Evolutionary conservation across 345 rosid genomes (phyloP), one percentile per base, ranked within the genome.

Genomic region (Eucalyptus decipiens): DNA sequence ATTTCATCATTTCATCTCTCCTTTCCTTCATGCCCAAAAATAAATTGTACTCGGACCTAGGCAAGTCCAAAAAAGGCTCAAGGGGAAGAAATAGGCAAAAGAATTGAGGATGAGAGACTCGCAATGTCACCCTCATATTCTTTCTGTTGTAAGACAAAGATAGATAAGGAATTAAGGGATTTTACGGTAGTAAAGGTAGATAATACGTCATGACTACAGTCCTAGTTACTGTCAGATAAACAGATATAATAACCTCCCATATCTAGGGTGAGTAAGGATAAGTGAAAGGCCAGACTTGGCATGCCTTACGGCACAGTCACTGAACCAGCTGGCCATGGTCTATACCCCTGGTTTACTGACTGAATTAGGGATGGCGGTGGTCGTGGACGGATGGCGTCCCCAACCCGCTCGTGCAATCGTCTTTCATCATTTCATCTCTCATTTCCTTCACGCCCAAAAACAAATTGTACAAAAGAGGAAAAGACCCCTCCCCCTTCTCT

Each of bases 211-310:
- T 1, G 23, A 51, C 0, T 51, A 18, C 1, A 2, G 0, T 51
- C 0, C 2, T 18, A 7, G 1, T 51, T 51, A 51, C 0, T 0
- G 1, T 17, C 4, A 2, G 1, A 2, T 7, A 18, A 0, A 3
- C 0, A 18, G 0, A 3, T 18, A 51, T 7, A 51, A 1, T 51
- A 51, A 0, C 1, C 2, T 51, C 9, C 0, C 56, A 7, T 2
- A 52, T 1, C 0, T 7, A 0, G 0, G 1, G 4, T 52, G 56
- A 52, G 56, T 52, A 4, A 52, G 1, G 4, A 2, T 52, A 4
- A 8, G 24, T 18, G 56, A 52, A 52, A 52, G 0, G 2, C 9
- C 8, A 51, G 0, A 17, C 4, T 51, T 51, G 8, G 4, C 21
- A 51, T 51, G 2, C 8, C 23, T 17, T 18, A 51, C 1, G 4